These are phyloP conservation scores for Pharus latifolius DNA, from an alignment of 176 grass and related monocot species.

Conservation along the genomic window DNA sequence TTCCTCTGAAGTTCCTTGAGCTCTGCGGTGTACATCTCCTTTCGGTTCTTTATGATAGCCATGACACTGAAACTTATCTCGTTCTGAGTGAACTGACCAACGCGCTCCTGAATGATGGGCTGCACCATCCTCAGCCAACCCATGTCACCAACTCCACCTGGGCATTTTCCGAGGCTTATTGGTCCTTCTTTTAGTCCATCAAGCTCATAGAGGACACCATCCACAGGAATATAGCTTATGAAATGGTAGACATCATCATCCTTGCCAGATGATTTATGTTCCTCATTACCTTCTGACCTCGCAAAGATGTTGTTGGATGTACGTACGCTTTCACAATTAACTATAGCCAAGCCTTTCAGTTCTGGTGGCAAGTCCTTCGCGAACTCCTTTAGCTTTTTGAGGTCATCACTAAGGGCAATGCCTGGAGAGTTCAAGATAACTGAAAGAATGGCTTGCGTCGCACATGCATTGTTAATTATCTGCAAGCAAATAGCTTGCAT, in stretches of 20 bases:
- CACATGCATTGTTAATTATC: conserved; percentile 96
- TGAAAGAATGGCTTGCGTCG: conserved; percentile 94
- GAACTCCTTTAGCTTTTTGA: conserved; percentile 79
- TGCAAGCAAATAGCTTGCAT: conserved; percentile 13
- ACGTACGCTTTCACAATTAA: conserved; percentile 76
- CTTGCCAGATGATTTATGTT: conserved; percentile 58
- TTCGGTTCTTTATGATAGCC: conserved; percentile 85
- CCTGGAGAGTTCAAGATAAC: conserved; percentile 71
- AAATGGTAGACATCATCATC: conserved; percentile 97
- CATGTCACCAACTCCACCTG: conserved; percentile 47
- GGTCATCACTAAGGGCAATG: conserved; percentile 63
- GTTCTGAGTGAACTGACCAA: conserved; percentile 55
- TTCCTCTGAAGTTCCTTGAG: conserved; percentile 92
- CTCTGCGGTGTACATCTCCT: conserved; percentile 63
- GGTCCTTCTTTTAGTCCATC: conserved; percentile 95
- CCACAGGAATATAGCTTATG: conserved; percentile 86
- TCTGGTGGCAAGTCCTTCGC: conserved; percentile 79
- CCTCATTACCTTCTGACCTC: conserved; percentile 61
- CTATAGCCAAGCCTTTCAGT: conserved; percentile 86
- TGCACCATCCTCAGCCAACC: conserved; percentile 69
- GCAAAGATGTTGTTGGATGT: conserved; percentile 69
- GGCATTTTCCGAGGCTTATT: conserved; percentile 59
- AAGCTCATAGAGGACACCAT: conserved; percentile 75
- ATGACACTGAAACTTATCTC: conserved; percentile 91
- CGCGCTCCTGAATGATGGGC: conserved; percentile 59